Evolutionary conservation across 208 protist genomes (phyloP).

Genomic region (Acanthamoeba culbertsoni): DNA sequence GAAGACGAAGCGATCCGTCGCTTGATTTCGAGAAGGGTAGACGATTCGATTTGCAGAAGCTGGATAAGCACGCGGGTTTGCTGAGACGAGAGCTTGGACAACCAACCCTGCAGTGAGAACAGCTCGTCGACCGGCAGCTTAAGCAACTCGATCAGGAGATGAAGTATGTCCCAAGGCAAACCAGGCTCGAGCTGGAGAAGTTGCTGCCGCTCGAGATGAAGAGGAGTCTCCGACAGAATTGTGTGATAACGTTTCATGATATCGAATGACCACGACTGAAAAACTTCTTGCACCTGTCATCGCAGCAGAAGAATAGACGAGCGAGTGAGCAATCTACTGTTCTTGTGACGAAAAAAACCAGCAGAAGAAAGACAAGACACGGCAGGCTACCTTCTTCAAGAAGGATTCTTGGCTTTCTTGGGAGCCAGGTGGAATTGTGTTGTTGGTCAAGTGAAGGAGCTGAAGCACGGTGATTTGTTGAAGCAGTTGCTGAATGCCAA

Average conservation of each 20-base stretch:
- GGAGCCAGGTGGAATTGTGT: constrained; percentile 69
- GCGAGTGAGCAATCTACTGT: background rate
- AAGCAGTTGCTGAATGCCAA: constrained; percentile 58
- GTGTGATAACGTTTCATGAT: constrained; percentile 52
- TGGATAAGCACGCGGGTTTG: constrained; percentile 63
- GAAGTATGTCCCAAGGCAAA: constrained; percentile 70
- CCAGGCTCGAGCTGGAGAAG: constrained; percentile 67
- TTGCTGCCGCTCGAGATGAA: constrained; percentile 67
- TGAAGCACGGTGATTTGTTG: constrained; percentile 61
- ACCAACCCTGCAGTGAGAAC: constrained; percentile 65
- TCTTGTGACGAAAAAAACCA: background rate
- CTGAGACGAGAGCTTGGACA: constrained; percentile 61
- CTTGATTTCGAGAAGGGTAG: constrained; percentile 67
- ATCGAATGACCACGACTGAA: constrained; percentile 62
- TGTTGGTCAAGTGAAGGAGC: constrained; percentile 75
- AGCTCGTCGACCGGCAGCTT: constrained; percentile 68
- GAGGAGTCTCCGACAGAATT: constrained; percentile 63
- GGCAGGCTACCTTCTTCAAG: constrained; percentile 45
- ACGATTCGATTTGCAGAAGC: constrained; percentile 70
- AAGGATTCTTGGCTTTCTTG: constrained; percentile 65
- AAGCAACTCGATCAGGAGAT: constrained; percentile 70
- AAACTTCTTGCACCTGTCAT: constrained; percentile 64
- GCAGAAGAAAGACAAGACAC: background rate
- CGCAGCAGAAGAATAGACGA: background rate
- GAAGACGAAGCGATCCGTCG: constrained; percentile 56